phyloP scores from a whole-genome alignment of 345 rosid genomes.

The Dipteronia dyeriana region DNA sequence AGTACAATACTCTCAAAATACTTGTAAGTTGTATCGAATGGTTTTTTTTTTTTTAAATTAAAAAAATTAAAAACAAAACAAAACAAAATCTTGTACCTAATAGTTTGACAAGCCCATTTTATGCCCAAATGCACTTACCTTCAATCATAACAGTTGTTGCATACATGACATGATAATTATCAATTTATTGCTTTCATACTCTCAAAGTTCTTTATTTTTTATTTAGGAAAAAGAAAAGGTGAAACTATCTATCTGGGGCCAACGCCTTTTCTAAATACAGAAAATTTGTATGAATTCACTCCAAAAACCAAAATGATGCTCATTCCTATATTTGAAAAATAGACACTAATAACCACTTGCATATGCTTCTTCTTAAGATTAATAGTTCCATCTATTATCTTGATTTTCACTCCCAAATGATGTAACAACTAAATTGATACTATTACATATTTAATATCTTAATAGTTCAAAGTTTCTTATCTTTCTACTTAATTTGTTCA shows the following conservation, averaged over 20 bases:
- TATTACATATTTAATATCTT: too few relatives aligned
- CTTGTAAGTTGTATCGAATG: background rate
- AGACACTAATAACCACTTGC: background rate
- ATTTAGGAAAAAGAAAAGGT: background rate
- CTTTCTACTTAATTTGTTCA: too few relatives aligned
- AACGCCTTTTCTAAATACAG: background rate
- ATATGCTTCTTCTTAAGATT: background rate
- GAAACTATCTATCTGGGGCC: conserved; percentile 19
- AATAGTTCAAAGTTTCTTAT: too few relatives aligned
- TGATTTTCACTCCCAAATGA: too few relatives aligned
- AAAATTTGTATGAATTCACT: background rate
- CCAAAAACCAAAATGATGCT: background rate
- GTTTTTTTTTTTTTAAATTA: too few relatives aligned
- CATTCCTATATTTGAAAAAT: background rate
- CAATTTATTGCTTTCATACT: conserved; percentile 5
- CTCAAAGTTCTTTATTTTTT: too few relatives aligned
- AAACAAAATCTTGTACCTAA: background rate
- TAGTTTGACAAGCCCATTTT: conserved; percentile 24
- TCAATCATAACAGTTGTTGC: conserved; percentile 18
- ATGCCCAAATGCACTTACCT: conserved; percentile 30
- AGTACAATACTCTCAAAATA: background rate
- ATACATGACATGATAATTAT: background rate
- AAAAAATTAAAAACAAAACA: too few relatives aligned
- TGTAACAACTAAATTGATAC: too few relatives aligned
- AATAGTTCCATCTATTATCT: too few relatives aligned